Percentiles rank a stretch among this genome's conserved stretches.
These are phyloP conservation scores for Candida glaebosa DNA, from an alignment of 805 yeast species.

Conservation along the genomic window DNA sequence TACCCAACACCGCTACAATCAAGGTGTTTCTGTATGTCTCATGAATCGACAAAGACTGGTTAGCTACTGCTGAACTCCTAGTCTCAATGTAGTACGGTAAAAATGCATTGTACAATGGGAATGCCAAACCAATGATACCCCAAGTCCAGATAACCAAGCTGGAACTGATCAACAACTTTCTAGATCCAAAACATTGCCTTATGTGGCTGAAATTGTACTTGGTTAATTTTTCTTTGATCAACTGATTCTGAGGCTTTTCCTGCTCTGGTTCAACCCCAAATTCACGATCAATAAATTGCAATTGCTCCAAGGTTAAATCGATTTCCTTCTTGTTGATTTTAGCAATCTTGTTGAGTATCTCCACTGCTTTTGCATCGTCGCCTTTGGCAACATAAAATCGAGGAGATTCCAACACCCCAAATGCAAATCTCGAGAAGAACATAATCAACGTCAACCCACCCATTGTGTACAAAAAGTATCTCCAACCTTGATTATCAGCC, in stretches of 20 bases:
- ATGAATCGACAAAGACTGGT: constrained; percentile 25
- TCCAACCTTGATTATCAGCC: constrained; percentile 57
- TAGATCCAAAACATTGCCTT: constrained; percentile 44
- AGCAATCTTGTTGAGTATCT: constrained; percentile 43
- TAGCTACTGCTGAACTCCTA: constrained; percentile 26
- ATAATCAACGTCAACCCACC: constrained; percentile 47
- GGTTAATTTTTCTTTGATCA: constrained; percentile 21
- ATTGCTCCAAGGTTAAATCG: constrained; percentile 44
- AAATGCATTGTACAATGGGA: constrained; percentile 54
- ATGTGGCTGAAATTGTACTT: constrained; percentile 36
- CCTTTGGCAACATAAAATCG: constrained; percentile 52
- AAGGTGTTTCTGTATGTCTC: constrained; percentile 31
- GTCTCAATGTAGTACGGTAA: constrained; percentile 49
- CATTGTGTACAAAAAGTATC: constrained; percentile 51
- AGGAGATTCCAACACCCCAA: constrained; percentile 52
- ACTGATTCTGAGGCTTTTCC: constrained; percentile 13
- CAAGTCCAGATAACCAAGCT: constrained; percentile 44
- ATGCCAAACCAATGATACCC: constrained; percentile 58
- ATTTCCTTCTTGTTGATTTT: constrained; percentile 38
- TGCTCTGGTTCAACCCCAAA: constrained; percentile 7
- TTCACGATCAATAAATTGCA: constrained; percentile 40
- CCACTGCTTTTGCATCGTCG: constrained; percentile 47
- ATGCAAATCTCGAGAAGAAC: constrained; percentile 33
- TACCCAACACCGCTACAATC: constrained; percentile 28
- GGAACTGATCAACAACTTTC: constrained; percentile 43